Conservation (phyloP, 2,329 filamentous ascomycete species). For the Cladosporium sp. region DNA sequence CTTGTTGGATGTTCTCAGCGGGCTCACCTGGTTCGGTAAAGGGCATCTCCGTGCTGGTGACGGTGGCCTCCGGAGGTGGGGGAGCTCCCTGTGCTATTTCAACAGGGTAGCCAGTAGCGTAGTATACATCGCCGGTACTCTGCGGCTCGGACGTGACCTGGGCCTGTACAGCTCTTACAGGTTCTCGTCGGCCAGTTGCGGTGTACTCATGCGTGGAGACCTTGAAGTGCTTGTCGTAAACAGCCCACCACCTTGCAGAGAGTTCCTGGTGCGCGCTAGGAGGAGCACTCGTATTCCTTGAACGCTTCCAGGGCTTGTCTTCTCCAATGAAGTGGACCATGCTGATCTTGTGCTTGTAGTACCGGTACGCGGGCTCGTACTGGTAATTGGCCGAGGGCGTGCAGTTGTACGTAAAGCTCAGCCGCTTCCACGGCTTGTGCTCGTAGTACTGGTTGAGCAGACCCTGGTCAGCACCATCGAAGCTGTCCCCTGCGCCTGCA, state of each 20-base stretch:
- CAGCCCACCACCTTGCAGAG: constrained; percentile 86
- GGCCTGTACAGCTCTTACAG: constrained; percentile 20
- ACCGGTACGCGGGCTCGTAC: constrained; percentile 90
- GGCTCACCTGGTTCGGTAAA: constrained; percentile 45
- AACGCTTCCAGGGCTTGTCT: constrained; percentile 76
- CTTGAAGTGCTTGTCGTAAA: constrained; percentile 84
- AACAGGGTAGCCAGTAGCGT: constrained; percentile 31
- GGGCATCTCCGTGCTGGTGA: constrained; percentile 43
- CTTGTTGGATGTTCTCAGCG: constrained; percentile 47
- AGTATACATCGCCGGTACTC: constrained; percentile 14
- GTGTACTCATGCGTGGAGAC: constrained; percentile 30
- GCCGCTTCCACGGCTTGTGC: constrained; percentile 71
- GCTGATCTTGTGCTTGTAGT: constrained; percentile 87
- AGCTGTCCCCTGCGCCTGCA: constrained; percentile 84
- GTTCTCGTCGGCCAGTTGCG: constrained; percentile 21
- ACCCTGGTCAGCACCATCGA: constrained; percentile 96
- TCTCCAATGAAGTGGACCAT: constrained; percentile 93
- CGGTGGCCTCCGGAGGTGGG: constrained; percentile 33
- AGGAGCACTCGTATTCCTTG: constrained; percentile 47
- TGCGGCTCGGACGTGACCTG: constrained; percentile 8
- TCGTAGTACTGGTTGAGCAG: constrained; percentile 93
- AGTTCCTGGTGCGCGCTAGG: constrained; percentile 76
- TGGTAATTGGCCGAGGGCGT: constrained; percentile 97
- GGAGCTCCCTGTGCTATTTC: constrained; percentile 25
- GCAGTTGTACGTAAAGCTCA: constrained; percentile 96